Percentiles rank a stretch among this genome's conserved stretches.
Evolutionary conservation across 257 asterid species (phyloP).

Genomic region (Phtheirospermum japonicum): DNA sequence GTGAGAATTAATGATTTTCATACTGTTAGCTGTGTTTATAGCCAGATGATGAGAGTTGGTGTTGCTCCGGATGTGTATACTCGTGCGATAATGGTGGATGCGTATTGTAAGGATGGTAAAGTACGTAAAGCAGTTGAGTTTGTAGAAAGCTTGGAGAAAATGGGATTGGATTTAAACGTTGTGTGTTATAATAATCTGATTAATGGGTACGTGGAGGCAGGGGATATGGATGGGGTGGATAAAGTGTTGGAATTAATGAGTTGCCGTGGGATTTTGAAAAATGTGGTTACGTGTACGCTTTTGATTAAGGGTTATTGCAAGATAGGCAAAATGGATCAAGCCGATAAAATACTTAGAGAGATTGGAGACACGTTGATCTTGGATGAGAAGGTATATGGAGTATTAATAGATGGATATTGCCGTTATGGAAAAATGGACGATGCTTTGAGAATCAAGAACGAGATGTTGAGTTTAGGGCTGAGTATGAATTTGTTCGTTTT

Average conservation of each 20-base stretch:
- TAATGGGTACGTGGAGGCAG: constrained; percentile 66
- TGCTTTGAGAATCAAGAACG: constrained; percentile 61
- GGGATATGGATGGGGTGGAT: constrained; percentile 57
- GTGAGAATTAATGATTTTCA: constrained; percentile 50
- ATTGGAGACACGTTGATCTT: constrained; percentile 38
- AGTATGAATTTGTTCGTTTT: constrained; percentile 56
- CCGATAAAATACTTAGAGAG: constrained; percentile 48
- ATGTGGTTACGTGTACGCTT: constrained; percentile 65
- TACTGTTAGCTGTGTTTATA: constrained; percentile 53
- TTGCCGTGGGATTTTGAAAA: constrained; percentile 44
- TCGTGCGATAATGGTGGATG: constrained; percentile 74
- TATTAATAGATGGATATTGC: constrained; percentile 74
- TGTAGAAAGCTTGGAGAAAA: constrained; percentile 56
- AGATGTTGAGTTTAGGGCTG: constrained; percentile 68
- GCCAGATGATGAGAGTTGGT: constrained; percentile 69
- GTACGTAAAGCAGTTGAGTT: constrained; percentile 58
- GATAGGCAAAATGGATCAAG: constrained; percentile 61
- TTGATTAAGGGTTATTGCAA: constrained; percentile 76
- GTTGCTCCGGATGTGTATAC: constrained; percentile 71
- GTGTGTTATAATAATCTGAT: constrained; percentile 76
- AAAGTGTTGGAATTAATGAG: constrained; percentile 56
- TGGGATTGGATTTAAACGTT: constrained; percentile 57
- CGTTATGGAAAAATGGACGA: constrained; percentile 74
- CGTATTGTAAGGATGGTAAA: constrained; percentile 67
- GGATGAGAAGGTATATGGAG: constrained; percentile 74